Percentiles rank a stretch among this genome's conserved stretches.
These are phyloP conservation scores for Chlorociboria aeruginascens DNA, from an alignment of 495 filamentous ascomycete species.

Conservation along the genomic window DNA sequence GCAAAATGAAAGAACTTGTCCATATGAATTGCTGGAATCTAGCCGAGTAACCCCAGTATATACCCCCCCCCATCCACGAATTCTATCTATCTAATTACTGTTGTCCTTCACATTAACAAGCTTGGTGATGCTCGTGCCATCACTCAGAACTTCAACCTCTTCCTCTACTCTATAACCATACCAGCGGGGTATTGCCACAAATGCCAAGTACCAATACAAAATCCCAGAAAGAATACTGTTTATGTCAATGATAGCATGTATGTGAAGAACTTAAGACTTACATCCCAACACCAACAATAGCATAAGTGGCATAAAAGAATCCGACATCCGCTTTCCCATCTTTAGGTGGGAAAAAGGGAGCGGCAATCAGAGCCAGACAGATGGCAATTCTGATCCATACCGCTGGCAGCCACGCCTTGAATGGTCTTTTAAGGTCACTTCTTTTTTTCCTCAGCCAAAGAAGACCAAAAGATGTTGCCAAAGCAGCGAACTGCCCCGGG, in stretches of 20 bases:
- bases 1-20: too few relatives aligned
- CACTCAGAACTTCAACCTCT: conserved; percentile 41
- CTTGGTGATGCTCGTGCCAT: conserved; percentile 47
- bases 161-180: conserved; percentile 48
- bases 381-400: conserved; percentile 33
- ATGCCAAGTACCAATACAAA: conserved; percentile 65
- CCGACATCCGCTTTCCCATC: conserved; percentile 40
- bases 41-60: too few relatives aligned
- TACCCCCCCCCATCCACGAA: too few relatives aligned
- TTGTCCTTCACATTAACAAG: conserved; percentile 31
- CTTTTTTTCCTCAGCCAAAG: conserved; percentile 48
- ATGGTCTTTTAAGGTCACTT: conserved; percentile 52
- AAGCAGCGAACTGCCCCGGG: conserved; percentile 45
- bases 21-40: too few relatives aligned
- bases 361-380: conserved; percentile 35
- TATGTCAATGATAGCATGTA: background rate
- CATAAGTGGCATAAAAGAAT: conserved; percentile 62
- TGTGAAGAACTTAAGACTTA: conserved; percentile 33
- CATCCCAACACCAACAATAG: conserved; percentile 57
- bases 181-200: conserved; percentile 45
- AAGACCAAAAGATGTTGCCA: conserved; percentile 48
- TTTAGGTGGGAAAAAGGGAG: conserved; percentile 41
- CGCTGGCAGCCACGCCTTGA: conserved; percentile 51
- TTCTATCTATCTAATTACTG: too few relatives aligned
- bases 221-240: conserved; percentile 46